A percentile compares a stretch with the other conserved stretches of the same genome.
Evolutionary conservation across 768 basidiomycete species (phyloP).

Genomic region (Obba rivulosa): DNA sequence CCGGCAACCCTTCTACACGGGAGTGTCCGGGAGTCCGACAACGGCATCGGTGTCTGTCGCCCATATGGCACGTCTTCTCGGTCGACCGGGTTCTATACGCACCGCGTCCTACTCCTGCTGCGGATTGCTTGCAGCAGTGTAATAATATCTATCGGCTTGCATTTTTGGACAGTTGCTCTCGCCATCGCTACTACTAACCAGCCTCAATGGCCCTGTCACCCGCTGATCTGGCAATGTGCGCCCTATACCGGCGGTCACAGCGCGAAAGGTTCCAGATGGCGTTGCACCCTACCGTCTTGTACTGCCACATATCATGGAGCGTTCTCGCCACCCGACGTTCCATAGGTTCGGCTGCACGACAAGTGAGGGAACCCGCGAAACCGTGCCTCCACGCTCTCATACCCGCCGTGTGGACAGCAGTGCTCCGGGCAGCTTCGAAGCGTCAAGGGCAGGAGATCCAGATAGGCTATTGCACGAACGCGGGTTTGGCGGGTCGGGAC

Average conservation of each 20-base stretch:
- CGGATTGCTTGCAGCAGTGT: too few species aligned
- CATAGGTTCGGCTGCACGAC: conserved; percentile 4
- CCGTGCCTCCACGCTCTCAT: too few species aligned
- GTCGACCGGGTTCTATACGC: conserved; percentile 17
- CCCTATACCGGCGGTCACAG: too few species aligned
- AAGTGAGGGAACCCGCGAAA: background rate
- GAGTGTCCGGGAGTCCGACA: conserved; percentile 11
- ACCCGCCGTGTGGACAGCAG: too few species aligned
- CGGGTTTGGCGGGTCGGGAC: conserved; percentile 1
- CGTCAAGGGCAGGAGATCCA: conserved; percentile 7
- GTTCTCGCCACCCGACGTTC: too few species aligned
- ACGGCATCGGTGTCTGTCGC: conserved; percentile 17
- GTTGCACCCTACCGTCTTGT: too few species aligned
- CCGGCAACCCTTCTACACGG: conserved; percentile 14
- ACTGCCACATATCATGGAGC: too few species aligned
- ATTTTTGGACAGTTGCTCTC: too few species aligned
- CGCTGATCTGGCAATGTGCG: background rate
- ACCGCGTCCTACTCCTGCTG: conserved; percentile 5
- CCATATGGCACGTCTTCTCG: conserved; percentile 17
- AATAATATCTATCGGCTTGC: too few species aligned
- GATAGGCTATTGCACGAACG: conserved; percentile 14
- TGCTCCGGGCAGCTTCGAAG: too few species aligned
- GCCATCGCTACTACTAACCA: background rate
- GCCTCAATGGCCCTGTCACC: background rate
- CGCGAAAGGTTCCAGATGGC: too few species aligned